Evolutionary conservation across 2,329 filamentous ascomycete species (phyloP).

Genomic region (Microsporum ferrugineum): DNA sequence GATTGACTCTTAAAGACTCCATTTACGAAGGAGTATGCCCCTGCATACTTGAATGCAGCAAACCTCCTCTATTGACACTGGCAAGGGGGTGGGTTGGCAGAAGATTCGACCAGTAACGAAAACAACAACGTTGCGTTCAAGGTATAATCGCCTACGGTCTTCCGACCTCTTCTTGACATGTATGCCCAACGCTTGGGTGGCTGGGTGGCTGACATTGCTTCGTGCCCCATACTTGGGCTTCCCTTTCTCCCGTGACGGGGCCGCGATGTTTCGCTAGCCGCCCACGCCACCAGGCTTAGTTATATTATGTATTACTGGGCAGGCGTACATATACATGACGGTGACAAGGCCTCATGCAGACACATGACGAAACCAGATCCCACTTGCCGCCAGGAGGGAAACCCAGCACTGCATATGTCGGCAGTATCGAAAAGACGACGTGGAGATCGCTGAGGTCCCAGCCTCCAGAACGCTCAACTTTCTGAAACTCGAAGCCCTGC

Average conservation of each 20-base stretch:
- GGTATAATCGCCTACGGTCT: neutral
- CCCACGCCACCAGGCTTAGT: neutral
- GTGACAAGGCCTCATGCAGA: neutral
- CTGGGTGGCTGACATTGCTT: neutral
- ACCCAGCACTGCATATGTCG: neutral
- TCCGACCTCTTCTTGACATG: neutral
- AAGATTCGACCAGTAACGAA: neutral
- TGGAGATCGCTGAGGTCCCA: neutral
- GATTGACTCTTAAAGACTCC: neutral
- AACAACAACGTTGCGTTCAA: neutral
- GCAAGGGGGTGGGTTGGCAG: neutral
- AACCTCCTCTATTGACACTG: neutral
- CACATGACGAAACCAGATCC: slow-evolving; percentile 2
- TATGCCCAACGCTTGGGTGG: neutral
- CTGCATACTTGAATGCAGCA: neutral
- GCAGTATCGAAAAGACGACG: neutral
- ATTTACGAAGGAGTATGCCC: neutral
- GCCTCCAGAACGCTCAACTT: neutral
- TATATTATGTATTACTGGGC: neutral
- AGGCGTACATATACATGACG: neutral
- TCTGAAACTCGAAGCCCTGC: neutral
- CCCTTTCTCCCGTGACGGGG: neutral
- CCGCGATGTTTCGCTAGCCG: neutral
- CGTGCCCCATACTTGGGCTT: neutral
- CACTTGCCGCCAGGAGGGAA: neutral